phyloP scores from a whole-genome alignment of 2,329 filamentous ascomycete species.

The Pestalotiopsis sp. region DNA sequence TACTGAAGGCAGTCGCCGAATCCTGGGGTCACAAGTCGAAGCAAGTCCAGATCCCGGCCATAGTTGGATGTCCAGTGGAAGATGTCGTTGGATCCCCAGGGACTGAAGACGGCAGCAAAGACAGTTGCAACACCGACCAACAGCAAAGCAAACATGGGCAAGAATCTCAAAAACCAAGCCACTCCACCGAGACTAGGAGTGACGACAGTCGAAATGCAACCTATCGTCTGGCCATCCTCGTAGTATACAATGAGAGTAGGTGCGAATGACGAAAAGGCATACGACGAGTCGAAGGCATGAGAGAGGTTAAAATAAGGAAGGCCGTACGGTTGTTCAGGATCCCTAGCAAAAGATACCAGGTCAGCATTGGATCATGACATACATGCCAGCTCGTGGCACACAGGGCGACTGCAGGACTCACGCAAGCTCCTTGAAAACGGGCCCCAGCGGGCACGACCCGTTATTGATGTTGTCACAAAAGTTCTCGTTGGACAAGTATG shows the following conservation, averaged over 20 bases:
- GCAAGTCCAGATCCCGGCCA: conserved; percentile 86
- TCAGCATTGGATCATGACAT: neutral
- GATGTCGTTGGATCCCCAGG: conserved; percentile 88
- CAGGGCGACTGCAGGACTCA: neutral
- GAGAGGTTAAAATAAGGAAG: conserved; percentile 75
- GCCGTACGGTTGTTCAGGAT: conserved; percentile 32
- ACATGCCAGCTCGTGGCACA: neutral
- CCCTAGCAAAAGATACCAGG: neutral
- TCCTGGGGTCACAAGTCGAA: conserved; percentile 90
- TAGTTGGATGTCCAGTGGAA: conserved; percentile 99
- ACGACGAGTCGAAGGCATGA: conserved; percentile 78
- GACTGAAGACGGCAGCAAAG: conserved; percentile 84
- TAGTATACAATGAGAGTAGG: conserved; percentile 75
- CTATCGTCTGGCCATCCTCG: conserved; percentile 66
- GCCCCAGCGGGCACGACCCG: conserved; percentile 73
- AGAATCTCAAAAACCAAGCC: conserved; percentile 69
- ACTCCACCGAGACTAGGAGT: conserved; percentile 81
- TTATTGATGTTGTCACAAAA: conserved; percentile 72
- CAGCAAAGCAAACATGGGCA: conserved; percentile 78
- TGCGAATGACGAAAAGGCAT: conserved; percentile 82
- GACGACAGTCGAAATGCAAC: conserved; percentile 79
- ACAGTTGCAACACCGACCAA: conserved; percentile 82
- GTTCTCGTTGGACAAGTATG: conserved; percentile 55
- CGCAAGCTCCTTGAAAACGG: conserved; percentile 59
- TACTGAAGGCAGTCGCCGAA: conserved; percentile 98